Percentiles rank a stretch among this genome's conserved stretches.
Conservation (phyloP, 2,329 filamentous ascomycete species). For the Aspergillus flavus region DNA sequence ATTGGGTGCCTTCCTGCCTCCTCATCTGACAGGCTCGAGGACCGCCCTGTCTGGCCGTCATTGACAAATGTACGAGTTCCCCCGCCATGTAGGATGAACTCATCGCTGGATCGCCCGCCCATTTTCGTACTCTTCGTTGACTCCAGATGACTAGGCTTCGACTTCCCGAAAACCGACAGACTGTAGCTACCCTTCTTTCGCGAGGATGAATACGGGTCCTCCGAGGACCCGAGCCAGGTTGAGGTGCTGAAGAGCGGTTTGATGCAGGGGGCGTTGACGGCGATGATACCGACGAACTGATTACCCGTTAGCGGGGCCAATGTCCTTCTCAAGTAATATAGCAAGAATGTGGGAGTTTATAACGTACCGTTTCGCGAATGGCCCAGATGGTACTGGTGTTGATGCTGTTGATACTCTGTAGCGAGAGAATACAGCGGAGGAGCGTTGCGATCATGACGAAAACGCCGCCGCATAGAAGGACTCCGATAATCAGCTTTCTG, state of each 20-base stretch:
- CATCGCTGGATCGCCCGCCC: conserved; percentile 12
- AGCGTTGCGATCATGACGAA: conserved; percentile 49
- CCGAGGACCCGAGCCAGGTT: conserved; percentile 18
- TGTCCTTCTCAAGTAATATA: not conserved
- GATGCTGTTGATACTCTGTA: conserved; percentile 40
- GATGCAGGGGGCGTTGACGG: conserved; percentile 47
- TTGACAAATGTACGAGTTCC: not conserved
- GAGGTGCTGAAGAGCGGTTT: conserved; percentile 42
- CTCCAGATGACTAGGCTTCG: conserved; percentile 11
- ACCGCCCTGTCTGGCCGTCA: conserved; percentile 9
- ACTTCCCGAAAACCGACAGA: conserved; percentile 11
- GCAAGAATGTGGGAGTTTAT: no score
- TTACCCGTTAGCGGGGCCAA: not conserved
- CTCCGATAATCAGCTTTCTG: conserved; percentile 42
- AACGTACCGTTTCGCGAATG: conserved; percentile 45
- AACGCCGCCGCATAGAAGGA: conserved; percentile 48
- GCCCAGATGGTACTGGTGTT: conserved; percentile 48
- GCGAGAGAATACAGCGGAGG: conserved; percentile 45
- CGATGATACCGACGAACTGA: conserved; percentile 50
- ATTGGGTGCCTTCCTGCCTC: conserved; percentile 13
- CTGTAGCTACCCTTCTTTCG: conserved; percentile 11
- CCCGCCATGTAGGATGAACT: conserved; percentile 14
- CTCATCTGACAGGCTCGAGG: conserved; percentile 11
- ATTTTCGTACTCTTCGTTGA: conserved; percentile 2
- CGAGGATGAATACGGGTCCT: conserved; percentile 7